Evolutionary conservation across 768 basidiomycete species (phyloP).

Genomic region (Pulveroboletus sp.): DNA sequence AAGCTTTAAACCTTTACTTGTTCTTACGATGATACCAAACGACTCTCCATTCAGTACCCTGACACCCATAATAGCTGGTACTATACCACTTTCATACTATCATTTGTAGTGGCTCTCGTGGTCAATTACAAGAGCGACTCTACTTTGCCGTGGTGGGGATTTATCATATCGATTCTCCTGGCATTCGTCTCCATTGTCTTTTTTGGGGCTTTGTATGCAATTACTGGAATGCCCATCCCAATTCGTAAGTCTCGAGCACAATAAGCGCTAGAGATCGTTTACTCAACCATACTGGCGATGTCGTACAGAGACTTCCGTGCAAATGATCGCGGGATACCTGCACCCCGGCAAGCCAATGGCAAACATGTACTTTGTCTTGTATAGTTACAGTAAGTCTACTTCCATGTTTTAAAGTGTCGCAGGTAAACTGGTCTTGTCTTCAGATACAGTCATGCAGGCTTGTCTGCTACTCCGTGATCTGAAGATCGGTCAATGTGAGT

Average conservation of each 20-base stretch:
- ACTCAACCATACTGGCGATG: no score
- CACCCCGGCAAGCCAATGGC: constrained; percentile 38
- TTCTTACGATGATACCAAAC: constrained; percentile 9
- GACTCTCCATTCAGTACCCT: constrained; percentile 25
- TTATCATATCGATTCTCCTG: constrained; percentile 51
- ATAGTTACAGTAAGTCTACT: constrained; percentile 40
- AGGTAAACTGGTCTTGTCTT: constrained; percentile 29
- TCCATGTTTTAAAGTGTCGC: constrained; percentile 9
- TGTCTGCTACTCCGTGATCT: constrained; percentile 52
- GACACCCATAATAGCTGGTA: constrained; percentile 36
- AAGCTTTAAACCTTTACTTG: constrained; percentile 14
- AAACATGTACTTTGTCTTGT: constrained; percentile 44
- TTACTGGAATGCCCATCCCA: constrained; percentile 33
- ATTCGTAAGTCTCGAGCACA: constrained; percentile 23
- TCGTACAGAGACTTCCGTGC: constrained; percentile 27
- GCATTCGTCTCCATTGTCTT: constrained; percentile 48
- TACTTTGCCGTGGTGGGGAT: constrained; percentile 57
- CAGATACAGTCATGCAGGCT: constrained; percentile 50
- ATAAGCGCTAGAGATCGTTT: no score
- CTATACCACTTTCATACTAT: constrained; percentile 17
- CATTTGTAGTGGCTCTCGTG: constrained; percentile 49
- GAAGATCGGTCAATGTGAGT: constrained; percentile 37
- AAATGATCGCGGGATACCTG: constrained; percentile 38
- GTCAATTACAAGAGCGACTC: constrained; percentile 51
- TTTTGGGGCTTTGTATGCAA: constrained; percentile 50